Conservation (phyloP, 164 flowering plant species). For the Vitis rupestris region DNA sequence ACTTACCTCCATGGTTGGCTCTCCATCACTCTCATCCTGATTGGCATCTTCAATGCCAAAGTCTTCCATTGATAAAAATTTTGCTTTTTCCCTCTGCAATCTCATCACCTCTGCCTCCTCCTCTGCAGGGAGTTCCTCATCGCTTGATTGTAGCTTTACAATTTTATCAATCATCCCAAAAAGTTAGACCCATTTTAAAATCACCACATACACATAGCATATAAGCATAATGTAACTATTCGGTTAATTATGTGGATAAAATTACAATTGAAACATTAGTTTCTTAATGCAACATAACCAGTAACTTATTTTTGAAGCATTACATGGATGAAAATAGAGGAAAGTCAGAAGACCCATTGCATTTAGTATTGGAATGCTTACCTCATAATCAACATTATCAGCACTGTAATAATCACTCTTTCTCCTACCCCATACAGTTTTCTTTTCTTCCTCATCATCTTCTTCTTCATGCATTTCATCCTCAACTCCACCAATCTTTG, state of each 20-base stretch:
- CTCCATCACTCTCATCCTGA: conserved; percentile 48
- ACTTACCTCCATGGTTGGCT: conserved; percentile 61
- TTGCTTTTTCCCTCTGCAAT: conserved; percentile 51
- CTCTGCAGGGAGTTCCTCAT: conserved; percentile 59
- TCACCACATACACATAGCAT: neutral
- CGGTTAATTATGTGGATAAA: neutral
- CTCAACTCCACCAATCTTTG: conserved; percentile 70
- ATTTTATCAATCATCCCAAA: conserved; percentile 4
- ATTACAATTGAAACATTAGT: too few relatives aligned
- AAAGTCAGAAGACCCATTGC: neutral
- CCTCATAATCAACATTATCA: conserved; percentile 70
- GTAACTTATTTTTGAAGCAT: neutral
- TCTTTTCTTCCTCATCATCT: conserved; percentile 51
- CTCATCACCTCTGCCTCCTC: conserved; percentile 72
- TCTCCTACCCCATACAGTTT: conserved; percentile 43
- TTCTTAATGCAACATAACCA: neutral
- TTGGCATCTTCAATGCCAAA: conserved; percentile 65
- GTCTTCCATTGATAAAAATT: conserved; percentile 51
- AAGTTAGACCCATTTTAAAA: neutral
- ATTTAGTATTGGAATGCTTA: conserved; percentile 16
- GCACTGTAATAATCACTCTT: conserved; percentile 42
- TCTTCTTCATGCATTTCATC: conserved; percentile 78
- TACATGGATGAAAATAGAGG: neutral
- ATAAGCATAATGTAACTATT: neutral
- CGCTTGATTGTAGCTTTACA: conserved; percentile 61